A percentile compares a stretch with the other conserved stretches of the same genome.
phyloP scores from a whole-genome alignment of 495 filamentous ascomycete genomes.

The Parachaetomium inaequale region DNA sequence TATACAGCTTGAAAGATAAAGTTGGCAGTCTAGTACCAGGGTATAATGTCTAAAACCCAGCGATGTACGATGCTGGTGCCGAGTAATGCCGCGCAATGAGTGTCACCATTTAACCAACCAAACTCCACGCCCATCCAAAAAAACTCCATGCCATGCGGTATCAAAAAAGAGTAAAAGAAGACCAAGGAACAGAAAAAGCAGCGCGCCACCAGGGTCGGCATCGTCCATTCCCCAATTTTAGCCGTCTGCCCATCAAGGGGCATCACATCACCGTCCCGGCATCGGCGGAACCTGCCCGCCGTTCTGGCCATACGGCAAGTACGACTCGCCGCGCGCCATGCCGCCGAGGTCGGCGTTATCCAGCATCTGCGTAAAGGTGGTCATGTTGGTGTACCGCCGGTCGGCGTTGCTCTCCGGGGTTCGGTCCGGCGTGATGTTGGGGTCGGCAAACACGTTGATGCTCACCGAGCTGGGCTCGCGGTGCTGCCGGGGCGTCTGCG shows the following conservation, averaged over 20 bases:
- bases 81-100: not conserved
- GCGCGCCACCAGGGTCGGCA: not conserved
- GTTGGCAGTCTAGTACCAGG: slow-evolving; percentile 4
- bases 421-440: slow-evolving; percentile 37
- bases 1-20: not conserved
- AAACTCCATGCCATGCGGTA: no score
- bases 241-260: not conserved
- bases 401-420: slow-evolving; percentile 6
- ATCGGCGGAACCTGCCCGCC: not conserved
- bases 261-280: not conserved
- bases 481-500: slow-evolving; percentile 31
- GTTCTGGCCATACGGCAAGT: slow-evolving; percentile 24
- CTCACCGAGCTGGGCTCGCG: slow-evolving; percentile 58
- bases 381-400: slow-evolving; percentile 37
- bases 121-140: not conserved
- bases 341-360: slow-evolving; percentile 48
- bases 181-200: not conserved
- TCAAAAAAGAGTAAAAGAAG: not conserved
- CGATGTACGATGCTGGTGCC: not conserved
- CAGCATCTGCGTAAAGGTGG: slow-evolving; percentile 66
- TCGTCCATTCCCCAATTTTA: not conserved
- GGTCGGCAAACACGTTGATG: slow-evolving; percentile 69
- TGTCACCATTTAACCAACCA: not conserved
- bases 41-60: not conserved
- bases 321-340: slow-evolving; percentile 45